Evolutionary conservation across 2,329 filamentous ascomycete genomes (phyloP).

Genomic region (Sordariomycetes sp.): DNA sequence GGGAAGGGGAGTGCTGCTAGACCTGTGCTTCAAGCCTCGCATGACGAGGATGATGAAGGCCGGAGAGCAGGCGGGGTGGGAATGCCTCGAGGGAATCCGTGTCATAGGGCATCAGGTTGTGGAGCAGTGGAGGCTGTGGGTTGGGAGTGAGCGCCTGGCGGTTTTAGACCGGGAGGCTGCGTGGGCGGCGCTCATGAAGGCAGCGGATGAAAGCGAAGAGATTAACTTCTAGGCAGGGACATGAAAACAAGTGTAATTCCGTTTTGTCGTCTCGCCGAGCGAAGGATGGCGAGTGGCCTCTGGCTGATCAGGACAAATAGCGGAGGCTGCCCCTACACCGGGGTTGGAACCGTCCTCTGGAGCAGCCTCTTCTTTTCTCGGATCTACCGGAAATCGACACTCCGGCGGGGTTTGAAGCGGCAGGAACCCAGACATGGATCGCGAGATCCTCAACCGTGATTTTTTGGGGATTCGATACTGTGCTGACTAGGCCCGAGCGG

Average conservation of each 20-base stretch:
- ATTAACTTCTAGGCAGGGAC: conserved; percentile 17
- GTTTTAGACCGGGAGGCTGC: conserved; percentile 15
- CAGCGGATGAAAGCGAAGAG: conserved; percentile 16
- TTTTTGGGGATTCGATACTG: not conserved
- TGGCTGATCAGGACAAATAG: no score
- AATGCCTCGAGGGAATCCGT: conserved; percentile 24
- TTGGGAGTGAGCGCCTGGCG: conserved; percentile 15
- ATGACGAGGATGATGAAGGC: conserved; percentile 23
- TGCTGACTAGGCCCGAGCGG: not conserved
- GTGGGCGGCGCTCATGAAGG: conserved; percentile 18
- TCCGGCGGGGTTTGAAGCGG: no score
- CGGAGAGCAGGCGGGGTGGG: conserved; percentile 20
- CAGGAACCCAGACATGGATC: not conserved
- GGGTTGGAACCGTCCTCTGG: no score
- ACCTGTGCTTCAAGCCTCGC: conserved; percentile 31
- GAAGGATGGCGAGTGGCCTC: no score
- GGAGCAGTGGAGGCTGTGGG: conserved; percentile 26
- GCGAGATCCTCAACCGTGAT: not conserved
- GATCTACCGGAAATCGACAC: no score
- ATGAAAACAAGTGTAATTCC: not conserved
- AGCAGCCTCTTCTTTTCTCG: no score
- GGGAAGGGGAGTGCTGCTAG: conserved; percentile 22
- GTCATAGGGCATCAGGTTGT: conserved; percentile 29
- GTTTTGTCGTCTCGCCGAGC: no score
- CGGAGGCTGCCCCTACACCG: no score